Evolutionary conservation across 2,329 filamentous ascomycete species (phyloP).

Genomic region (Chaetomiaceae sp.): DNA sequence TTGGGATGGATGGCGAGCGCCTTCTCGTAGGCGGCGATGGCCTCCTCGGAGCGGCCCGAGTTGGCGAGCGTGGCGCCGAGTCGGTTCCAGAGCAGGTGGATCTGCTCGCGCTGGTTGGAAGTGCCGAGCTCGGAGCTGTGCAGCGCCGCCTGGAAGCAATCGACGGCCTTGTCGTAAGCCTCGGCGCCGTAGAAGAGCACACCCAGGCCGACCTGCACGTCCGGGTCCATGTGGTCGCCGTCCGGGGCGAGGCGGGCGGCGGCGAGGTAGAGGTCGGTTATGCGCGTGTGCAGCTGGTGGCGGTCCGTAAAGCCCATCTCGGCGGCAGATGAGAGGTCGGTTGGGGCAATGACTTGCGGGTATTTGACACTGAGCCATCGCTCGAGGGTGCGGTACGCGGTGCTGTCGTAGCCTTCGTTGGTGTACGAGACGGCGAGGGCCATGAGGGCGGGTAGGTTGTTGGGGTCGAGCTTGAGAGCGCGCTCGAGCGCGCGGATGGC

Average conservation of each 20-base stretch:
- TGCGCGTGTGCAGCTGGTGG: constrained; percentile 80
- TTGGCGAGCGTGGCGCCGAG: constrained; percentile 95
- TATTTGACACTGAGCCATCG: constrained; percentile 97
- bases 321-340: constrained; percentile 66
- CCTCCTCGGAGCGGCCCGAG: constrained; percentile 87
- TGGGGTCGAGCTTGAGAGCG: constrained; percentile 80
- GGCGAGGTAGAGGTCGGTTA: constrained; percentile 85
- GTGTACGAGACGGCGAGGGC: constrained; percentile 94
- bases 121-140: constrained; percentile 78
- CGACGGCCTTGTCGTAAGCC: constrained; percentile 96
- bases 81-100: constrained; percentile 95
- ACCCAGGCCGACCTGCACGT: constrained; percentile 94
- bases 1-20: constrained; percentile 87
- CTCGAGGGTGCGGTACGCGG: constrained; percentile 91
- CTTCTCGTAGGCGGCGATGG: constrained; percentile 93
- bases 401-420: constrained; percentile 97
- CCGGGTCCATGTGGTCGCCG: constrained; percentile 94
- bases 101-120: constrained; percentile 77
- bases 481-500: constrained; percentile 92
- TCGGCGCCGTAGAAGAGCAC: constrained; percentile 97
- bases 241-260: constrained; percentile 89
- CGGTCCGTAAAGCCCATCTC: constrained; percentile 94
- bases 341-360: constrained; percentile 70
- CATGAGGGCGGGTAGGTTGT: constrained; percentile 88
- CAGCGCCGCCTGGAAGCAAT: constrained; percentile 92